Percentiles rank a stretch among this genome's conserved stretches.
phyloP scores from a whole-genome alignment of 1,139 yeast genomes.

The Yamadazyma conglobata region DNA sequence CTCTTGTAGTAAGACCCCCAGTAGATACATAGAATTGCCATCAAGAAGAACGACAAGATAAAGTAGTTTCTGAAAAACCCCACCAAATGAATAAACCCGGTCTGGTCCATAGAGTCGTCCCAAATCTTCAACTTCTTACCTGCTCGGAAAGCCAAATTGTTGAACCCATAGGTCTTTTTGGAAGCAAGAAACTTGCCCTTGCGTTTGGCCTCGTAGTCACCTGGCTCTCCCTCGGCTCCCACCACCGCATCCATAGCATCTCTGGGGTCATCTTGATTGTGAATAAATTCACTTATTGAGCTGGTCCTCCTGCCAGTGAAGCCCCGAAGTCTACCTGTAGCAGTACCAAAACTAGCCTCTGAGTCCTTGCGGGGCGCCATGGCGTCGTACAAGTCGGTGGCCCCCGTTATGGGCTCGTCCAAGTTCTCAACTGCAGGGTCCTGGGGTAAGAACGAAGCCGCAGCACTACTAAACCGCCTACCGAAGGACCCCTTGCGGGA shows the following conservation, averaged over 20 bases:
- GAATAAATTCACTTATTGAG: neutral
- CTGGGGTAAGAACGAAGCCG: constrained; percentile 1
- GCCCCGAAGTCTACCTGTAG: neutral
- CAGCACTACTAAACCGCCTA: constrained; percentile 2
- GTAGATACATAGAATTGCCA: constrained; percentile 24
- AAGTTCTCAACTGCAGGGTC: constrained; percentile 52
- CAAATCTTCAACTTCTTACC: constrained; percentile 24
- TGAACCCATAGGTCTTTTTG: constrained; percentile 1
- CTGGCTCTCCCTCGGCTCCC: constrained; percentile 1
- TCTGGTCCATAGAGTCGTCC: constrained; percentile 25
- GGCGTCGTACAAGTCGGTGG: constrained; percentile 20
- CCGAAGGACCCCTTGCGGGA: constrained; percentile 3
- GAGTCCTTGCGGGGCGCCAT: constrained; percentile 1
- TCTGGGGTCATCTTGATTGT: constrained; percentile 1
- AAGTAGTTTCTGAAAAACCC: constrained; percentile 16
- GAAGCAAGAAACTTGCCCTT: neutral
- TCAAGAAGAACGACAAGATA: constrained; percentile 23
- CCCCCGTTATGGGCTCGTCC: constrained; percentile 68
- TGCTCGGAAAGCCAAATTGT: neutral
- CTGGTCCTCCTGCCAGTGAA: neutral
- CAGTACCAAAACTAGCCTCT: neutral
- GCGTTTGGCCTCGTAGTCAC: neutral
- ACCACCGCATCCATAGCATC: constrained; percentile 1
- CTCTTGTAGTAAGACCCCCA: constrained; percentile 32
- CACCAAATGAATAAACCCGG: constrained; percentile 18